These are phyloP conservation scores for Cladorrhinum sp. DNA, from an alignment of 2,329 filamentous ascomycete genomes.

Conservation along the genomic window DNA sequence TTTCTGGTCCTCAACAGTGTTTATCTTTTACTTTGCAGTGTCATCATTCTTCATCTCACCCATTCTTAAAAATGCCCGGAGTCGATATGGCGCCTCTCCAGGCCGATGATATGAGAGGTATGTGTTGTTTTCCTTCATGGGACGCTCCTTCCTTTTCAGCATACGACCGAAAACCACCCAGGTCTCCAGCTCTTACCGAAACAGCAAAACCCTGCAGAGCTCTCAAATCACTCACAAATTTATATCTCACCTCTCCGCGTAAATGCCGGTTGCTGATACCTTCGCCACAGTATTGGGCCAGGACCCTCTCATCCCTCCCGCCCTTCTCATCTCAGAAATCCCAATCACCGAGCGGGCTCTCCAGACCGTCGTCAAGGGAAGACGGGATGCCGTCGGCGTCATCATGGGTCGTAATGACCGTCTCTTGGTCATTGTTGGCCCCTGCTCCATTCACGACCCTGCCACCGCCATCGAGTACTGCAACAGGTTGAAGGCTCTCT, in stretches of 20 bases:
- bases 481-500: constrained; percentile 69
- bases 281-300: constrained; percentile 73
- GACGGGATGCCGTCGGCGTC: constrained; percentile 67
- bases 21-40: background rate
- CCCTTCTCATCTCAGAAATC: constrained; percentile 82
- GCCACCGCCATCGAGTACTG: constrained; percentile 85
- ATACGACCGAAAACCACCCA: background rate
- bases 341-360: constrained; percentile 63
- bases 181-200: background rate
- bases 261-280: constrained; percentile 22
- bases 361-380: constrained; percentile 68
- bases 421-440: constrained; percentile 89
- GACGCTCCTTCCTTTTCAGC: background rate
- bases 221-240: background rate
- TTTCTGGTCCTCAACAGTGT: background rate
- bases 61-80: constrained; percentile 38
- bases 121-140: constrained; percentile 5
- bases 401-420: constrained; percentile 79
- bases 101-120: constrained; percentile 45
- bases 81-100: constrained; percentile 40
- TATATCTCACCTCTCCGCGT: background rate
- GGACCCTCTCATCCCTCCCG: constrained; percentile 87
- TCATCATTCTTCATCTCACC: background rate
- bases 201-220: background rate
- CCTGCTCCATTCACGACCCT: constrained; percentile 97